Percentiles rank a stretch among this genome's conserved stretches.
Conservation (phyloP, 2,329 filamentous ascomycete species). For the Trichoderma sp. region DNA sequence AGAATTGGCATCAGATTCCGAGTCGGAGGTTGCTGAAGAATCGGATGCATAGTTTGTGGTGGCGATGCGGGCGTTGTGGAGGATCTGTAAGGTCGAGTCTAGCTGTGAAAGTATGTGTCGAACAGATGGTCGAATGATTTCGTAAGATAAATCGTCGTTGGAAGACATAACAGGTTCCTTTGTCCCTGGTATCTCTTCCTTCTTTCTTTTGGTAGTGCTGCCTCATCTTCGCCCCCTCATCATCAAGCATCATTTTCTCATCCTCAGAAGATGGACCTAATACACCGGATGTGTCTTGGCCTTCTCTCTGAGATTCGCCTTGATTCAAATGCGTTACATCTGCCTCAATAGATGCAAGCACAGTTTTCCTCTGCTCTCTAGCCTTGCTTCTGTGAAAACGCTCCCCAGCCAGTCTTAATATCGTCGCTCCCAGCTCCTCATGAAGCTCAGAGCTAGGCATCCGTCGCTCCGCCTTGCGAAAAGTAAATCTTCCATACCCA, state of each 20-base stretch:
- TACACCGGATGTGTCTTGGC: background rate
- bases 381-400: constrained; percentile 47
- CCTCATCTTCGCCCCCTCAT: constrained; percentile 17
- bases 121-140: constrained; percentile 66
- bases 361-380: constrained; percentile 21
- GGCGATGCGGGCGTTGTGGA: constrained; percentile 67
- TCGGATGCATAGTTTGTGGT: constrained; percentile 42
- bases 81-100: constrained; percentile 66
- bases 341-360: constrained; percentile 19
- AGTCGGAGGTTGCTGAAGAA: constrained; percentile 42
- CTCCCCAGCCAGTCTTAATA: constrained; percentile 68
- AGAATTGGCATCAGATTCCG: constrained; percentile 36
- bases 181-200: constrained; percentile 24
- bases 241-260: background rate
- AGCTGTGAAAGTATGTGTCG: constrained; percentile 70
- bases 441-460: constrained; percentile 64
- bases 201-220: background rate
- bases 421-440: constrained; percentile 67
- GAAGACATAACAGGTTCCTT: constrained; percentile 59
- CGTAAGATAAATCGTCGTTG: constrained; percentile 69
- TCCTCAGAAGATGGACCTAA: background rate
- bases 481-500: constrained; percentile 53
- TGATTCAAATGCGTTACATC: background rate
- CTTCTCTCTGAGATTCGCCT: background rate
- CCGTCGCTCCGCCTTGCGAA: constrained; percentile 44